Conservation (phyloP, 1,139 yeast genomes). For the Scheffersomyces segobiensis region DNA sequence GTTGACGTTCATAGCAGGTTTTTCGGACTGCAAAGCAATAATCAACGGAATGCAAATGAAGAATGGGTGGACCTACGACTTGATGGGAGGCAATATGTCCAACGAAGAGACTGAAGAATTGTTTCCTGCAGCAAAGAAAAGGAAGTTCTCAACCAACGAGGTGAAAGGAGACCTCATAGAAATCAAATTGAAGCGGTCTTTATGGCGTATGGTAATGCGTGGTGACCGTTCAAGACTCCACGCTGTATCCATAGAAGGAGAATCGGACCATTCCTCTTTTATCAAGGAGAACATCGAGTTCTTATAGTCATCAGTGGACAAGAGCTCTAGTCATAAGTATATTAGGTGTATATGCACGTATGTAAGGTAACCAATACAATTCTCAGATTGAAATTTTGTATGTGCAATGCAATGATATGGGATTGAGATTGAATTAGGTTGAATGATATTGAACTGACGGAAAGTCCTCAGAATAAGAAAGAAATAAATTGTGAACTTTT, state of each 20-base stretch:
- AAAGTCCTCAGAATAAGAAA: no score
- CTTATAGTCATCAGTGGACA: conserved; percentile 9
- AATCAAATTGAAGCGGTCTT: conserved; percentile 29
- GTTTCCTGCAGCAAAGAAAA: conserved; percentile 12
- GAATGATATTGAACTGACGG: no score
- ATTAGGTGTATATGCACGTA: background rate
- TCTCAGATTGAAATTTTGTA: background rate
- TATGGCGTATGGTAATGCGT: conserved; percentile 34
- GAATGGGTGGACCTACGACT: conserved; percentile 33
- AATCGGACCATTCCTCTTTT: conserved; percentile 25
- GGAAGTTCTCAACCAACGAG: conserved; percentile 11
- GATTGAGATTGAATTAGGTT: background rate
- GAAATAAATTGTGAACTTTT: background rate
- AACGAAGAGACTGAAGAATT: conserved; percentile 5
- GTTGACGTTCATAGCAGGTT: conserved; percentile 24
- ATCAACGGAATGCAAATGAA: conserved; percentile 42
- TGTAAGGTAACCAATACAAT: background rate
- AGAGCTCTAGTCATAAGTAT: background rate
- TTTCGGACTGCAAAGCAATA: conserved; percentile 27
- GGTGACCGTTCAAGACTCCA: conserved; percentile 27
- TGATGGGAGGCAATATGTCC: conserved; percentile 16
- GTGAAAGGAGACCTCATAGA: conserved; percentile 37
- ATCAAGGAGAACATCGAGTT: conserved; percentile 19
- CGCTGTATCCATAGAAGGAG: conserved; percentile 33
- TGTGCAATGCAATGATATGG: background rate